A percentile compares a stretch with the other conserved stretches of the same genome.
Evolutionary conservation across 2,329 filamentous ascomycete genomes (phyloP).

Genomic region (Venturia carpophila): DNA sequence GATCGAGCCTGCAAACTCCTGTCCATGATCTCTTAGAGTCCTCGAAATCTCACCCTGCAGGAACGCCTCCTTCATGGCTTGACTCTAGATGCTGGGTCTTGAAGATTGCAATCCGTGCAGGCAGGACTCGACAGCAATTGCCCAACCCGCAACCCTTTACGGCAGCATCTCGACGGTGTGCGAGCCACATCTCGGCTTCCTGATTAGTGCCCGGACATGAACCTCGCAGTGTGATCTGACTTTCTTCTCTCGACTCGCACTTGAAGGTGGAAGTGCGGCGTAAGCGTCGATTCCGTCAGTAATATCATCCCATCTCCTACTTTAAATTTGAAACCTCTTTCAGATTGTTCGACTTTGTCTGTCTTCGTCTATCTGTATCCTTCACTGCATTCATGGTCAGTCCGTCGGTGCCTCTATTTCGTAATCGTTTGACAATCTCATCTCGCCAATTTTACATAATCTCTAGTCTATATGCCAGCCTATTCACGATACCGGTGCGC

Average conservation of each 20-base stretch:
- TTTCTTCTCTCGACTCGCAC: too few species aligned
- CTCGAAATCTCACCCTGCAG: not conserved
- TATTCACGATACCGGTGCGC: not conserved
- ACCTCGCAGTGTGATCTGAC: too few species aligned
- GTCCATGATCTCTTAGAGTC: not conserved
- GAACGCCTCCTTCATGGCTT: not conserved
- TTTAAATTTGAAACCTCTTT: too few species aligned
- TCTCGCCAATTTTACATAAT: not conserved
- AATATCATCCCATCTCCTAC: too few species aligned
- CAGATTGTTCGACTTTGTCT: too few species aligned
- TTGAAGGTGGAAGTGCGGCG: too few species aligned
- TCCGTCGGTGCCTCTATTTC: too few species aligned
- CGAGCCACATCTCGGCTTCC: not conserved
- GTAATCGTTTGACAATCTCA: too few species aligned
- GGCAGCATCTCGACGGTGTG: not conserved
- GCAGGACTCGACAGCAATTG: not conserved
- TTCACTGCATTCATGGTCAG: too few species aligned
- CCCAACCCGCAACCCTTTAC: not conserved
- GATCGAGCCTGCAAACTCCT: not conserved
- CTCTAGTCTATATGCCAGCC: not conserved
- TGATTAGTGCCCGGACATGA: not conserved
- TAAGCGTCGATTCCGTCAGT: too few species aligned
- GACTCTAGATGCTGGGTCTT: not conserved
- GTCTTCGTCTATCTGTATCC: too few species aligned
- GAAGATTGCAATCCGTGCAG: not conserved